Base-by-base conservation (phyloP, 495 filamentous ascomycete genomes). In the Neurospora discreta region DNA sequence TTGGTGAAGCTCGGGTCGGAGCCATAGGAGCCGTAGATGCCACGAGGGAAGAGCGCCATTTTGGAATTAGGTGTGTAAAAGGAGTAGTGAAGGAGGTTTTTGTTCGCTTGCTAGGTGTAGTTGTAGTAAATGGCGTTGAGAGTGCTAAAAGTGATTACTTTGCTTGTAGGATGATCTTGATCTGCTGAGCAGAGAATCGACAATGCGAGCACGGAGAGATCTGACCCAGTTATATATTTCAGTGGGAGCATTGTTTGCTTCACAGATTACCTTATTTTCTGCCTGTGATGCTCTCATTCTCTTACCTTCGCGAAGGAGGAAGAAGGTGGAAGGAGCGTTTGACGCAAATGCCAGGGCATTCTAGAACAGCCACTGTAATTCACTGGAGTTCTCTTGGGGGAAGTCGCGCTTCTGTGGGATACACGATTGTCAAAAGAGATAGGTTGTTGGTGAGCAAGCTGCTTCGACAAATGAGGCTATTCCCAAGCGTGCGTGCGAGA, bases 11-110 rank as follows among this genome's bases (percentile, higher is more conserved):
- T 82, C 73, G 79, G 77, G 68, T 84, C 79, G 58, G 76, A 82
- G 72, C 80, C 76, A 80, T 82, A 82, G 67, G 76, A 82, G 72
- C 80, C 76, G 80, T 81, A 82, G 78, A 86, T 83, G 73, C 81
- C 78, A 76, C 84, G 84, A 74, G 89, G 82, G 80, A 90, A 88
- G 82, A 92, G 84, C 76, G 90, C 85, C 91, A 94, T 93, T 75
- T 80, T 80, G 88, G 80, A 44, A 40, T 68, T 16, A 15, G 6
- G 41, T 41, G 16, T 36, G 42, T 26, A 26, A 20, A 52, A 52
- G 23, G 43, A 67, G 42, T 26, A 16, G 15, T 52, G 58, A 46
- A 58, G 68, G 43, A 23, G 16, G 42, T 69, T 5, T 65, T 74
- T 43, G 44, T 68, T 65, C 68, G 41, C 43, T 46, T 77, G 70